Percentiles rank a stretch among this genome's conserved stretches.
These are phyloP conservation scores for Kwoniella sp. DNA, from an alignment of 768 basidiomycete genomes.

Conservation along the genomic window DNA sequence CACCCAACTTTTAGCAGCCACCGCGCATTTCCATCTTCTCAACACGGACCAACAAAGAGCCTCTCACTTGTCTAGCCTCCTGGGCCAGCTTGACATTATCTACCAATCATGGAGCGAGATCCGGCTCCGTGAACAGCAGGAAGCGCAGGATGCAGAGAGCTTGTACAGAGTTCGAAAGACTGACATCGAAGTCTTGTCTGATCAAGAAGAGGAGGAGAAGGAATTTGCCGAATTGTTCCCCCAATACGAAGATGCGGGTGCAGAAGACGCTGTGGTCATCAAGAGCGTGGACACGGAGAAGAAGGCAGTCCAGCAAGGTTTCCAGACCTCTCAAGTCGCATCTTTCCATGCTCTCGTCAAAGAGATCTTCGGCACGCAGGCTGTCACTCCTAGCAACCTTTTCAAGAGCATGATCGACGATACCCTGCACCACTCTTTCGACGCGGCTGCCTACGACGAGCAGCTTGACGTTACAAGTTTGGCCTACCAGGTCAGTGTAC, in stretches of 20 bases:
- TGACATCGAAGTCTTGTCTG: conserved; percentile 59
- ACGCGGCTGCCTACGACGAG: conserved; percentile 19
- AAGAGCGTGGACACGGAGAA: conserved; percentile 42
- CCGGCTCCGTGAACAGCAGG: conserved; percentile 63
- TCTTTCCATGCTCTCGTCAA: conserved; percentile 30
- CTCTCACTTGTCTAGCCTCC: conserved; percentile 15
- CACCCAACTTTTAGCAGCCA: conserved; percentile 20
- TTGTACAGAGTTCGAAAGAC: conserved; percentile 67
- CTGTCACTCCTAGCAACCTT: not conserved
- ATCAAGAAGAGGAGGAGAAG: conserved; percentile 71
- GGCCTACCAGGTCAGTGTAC: conserved; percentile 23
- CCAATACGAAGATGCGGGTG: conserved; percentile 48
- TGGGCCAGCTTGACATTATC: conserved; percentile 66
- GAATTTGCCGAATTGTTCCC: conserved; percentile 86
- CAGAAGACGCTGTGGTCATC: conserved; percentile 17
- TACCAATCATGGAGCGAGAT: conserved; percentile 81
- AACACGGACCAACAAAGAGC: conserved; percentile 8
- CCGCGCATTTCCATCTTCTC: conserved; percentile 10
- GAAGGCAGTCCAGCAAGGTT: conserved; percentile 1
- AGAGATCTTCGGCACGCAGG: conserved; percentile 9
- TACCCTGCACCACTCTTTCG: conserved; percentile 15
- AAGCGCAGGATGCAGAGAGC: conserved; percentile 62
- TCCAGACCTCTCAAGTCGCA: conserved; percentile 6
- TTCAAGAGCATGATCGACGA: conserved; percentile 13
- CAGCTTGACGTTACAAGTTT: conserved; percentile 28